Conservation (phyloP, 257 asterid species). For the Plantago elongata region DNA sequence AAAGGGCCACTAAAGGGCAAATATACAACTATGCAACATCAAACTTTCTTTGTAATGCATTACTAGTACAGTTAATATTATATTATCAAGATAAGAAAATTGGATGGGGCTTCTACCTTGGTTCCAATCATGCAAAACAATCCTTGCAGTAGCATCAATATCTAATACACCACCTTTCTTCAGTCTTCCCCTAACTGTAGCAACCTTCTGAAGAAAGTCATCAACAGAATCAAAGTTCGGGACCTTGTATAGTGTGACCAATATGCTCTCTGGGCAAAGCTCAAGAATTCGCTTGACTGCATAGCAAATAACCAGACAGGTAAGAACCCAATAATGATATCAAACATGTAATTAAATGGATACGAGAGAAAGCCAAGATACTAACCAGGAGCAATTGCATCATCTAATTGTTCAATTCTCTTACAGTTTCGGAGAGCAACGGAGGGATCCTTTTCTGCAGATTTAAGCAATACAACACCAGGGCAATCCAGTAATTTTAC, state of each 20-base stretch:
- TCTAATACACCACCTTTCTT: conserved; percentile 93
- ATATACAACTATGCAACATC: too few relatives aligned
- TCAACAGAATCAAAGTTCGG: conserved; percentile 74
- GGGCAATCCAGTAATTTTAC: conserved; percentile 88
- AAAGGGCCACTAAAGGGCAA: too few relatives aligned
- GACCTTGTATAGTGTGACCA: conserved; percentile 69
- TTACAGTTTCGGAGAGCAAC: conserved; percentile 94
- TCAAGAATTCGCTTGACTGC: conserved; percentile 90
- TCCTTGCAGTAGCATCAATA: conserved; percentile 78
- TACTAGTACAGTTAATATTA: too few relatives aligned
- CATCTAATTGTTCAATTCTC: conserved; percentile 91
- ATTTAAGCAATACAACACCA: conserved; percentile 89
- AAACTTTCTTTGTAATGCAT: too few relatives aligned
- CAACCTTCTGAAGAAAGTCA: conserved; percentile 86
- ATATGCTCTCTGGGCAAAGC: conserved; percentile 61
- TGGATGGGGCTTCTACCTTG: conserved; percentile 33
- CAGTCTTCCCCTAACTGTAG: conserved; percentile 73
- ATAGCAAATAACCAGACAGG: conserved; percentile 15
- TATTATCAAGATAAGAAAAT: too few relatives aligned
- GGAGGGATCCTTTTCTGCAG: conserved; percentile 63
- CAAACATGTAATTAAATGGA: background rate
- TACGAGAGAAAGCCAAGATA: background rate
- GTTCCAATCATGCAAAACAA: conserved; percentile 92
- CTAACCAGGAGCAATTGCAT: conserved; percentile 78
- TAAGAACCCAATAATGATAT: conserved; percentile 6